Percentiles rank a stretch among this genome's conserved stretches.
Evolutionary conservation across 2,329 filamentous ascomycete genomes (phyloP).

Genomic region (Colletotrichum tropicale): DNA sequence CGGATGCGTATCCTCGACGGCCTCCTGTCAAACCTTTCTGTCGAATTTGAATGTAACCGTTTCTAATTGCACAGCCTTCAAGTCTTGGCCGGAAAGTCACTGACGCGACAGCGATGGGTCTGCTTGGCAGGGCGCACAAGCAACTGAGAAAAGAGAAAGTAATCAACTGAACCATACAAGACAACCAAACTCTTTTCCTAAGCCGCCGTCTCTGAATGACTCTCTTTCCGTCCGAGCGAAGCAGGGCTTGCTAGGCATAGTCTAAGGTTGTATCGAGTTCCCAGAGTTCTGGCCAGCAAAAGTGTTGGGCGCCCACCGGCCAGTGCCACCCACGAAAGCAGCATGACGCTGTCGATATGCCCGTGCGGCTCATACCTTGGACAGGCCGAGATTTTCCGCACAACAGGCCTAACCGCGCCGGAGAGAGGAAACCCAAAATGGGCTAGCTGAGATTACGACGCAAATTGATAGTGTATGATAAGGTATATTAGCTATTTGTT

Average conservation of each 20-base stretch:
- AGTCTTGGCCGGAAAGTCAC: background rate
- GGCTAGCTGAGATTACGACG: background rate
- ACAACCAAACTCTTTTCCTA: background rate
- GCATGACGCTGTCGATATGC: constrained; percentile 30
- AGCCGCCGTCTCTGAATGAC: background rate
- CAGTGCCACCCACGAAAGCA: constrained; percentile 24
- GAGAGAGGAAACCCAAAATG: fast-evolving
- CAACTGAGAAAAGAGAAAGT: background rate
- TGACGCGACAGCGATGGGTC: background rate
- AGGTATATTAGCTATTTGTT: background rate
- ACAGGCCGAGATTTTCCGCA: background rate
- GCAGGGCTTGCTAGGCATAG: background rate
- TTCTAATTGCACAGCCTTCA: background rate
- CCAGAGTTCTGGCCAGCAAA: background rate
- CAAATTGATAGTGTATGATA: background rate
- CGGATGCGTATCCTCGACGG: background rate
- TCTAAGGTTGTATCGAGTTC: background rate
- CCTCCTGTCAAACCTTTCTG: background rate
- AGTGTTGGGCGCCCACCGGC: background rate
- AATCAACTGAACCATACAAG: background rate
- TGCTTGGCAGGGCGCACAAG: background rate
- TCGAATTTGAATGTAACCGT: background rate
- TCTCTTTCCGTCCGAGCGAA: background rate
- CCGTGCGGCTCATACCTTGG: background rate
- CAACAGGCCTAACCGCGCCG: background rate